Evolutionary conservation across 2,329 filamentous ascomycete species (phyloP), one percentile per base, ranked within the genome.

Genomic region (Raffaelea ambrosiae): DNA sequence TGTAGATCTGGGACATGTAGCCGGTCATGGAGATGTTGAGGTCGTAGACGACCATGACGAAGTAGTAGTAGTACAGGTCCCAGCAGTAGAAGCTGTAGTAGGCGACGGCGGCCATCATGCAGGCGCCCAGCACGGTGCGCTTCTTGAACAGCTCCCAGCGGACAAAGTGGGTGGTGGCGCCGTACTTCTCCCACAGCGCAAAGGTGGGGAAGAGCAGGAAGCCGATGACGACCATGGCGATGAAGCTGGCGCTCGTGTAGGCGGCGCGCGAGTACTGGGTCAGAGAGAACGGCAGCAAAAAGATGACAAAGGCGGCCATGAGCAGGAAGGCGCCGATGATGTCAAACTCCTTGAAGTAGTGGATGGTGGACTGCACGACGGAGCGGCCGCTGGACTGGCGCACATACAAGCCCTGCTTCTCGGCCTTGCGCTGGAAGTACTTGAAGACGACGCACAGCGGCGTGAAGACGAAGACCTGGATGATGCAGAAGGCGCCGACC

Each of bases 251-350:
- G 2, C 65, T 63, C 20, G 57, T 57, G 71, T 72, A 76, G 13
- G 56, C 54, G 10, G 69, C 56, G 3, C 58, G 50, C 51, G 71
- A 68, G 44, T 67, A 65, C 2, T 63, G 63, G 46, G 66, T 67
- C 19, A 88, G 69, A 16, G 70, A 81, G 60, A 89, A 80, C 1
- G 84, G 81, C 8, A 89, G 72, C n/a, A 88, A 67, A 58, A 88
- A 79, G 11, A 86, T 63, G 1, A 76, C 70, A 54, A 84, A 74
- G 2, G 81, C 83, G 2, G 65, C 68, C 10, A 75, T 72, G 50
- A 86, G 69, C 3, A 86, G 65, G 16, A 85, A 48, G 21, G 84
- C 68, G 16, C 84, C 83, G 18, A 79, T 48, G 2, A 79, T 67
- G 58, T 87, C 84, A 51, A 86, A 82, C 54, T 86, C 76, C 42